Base-by-base conservation (phyloP, 2,329 filamentous ascomycete species). In the Aspergillus piperis region DNA sequence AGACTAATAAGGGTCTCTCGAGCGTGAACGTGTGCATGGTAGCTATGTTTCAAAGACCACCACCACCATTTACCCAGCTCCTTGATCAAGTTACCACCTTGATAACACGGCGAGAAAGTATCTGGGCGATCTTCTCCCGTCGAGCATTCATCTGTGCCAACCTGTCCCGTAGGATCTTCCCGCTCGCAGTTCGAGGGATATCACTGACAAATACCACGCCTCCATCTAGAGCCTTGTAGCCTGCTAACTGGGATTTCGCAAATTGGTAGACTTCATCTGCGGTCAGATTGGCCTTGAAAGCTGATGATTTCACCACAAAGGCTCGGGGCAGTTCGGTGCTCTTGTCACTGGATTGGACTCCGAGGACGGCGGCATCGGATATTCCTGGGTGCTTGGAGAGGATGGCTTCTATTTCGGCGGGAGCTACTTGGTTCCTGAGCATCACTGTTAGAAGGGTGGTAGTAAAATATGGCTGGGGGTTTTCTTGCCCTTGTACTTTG, bases 141-240 rank as follows among this genome's bases (percentile, higher is more conserved):
- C 66, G 64, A n/a, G 58, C 47, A 41, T 68, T 67, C 64, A 69
- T 64, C 54, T 64, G 64, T 10, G 55, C 52, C 49, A 71, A 59
- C 50, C 64, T 68, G 52, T 61, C 65, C 6, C 72, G 62, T 39
- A 73, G 66, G 30, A 81, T 78, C 69, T 81, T 81, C 11, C 79
- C 79, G 54, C 75, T 78, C 2, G 75, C 67, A 3, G 75, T 75
- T 36, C 77, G 75, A 15, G 79, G 78, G 13, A 81, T 76, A 13
- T 70, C 61, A 8, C 76, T 71, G 7, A 80, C 72, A 58, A 81
- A 80, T 13, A 73, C 63, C 10, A 81, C 75, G 0, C 76, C 77
- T 4, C 74, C 74, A 4, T 75, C 76, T 3, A 80, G 54, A 7
- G 67, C 69, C 61, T 81, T 81, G 63, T 80, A 81, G 41, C 75